A percentile compares a stretch with the other conserved stretches of the same genome.
These are phyloP conservation scores for Diaporthe helianthi DNA, from an alignment of 2,329 filamentous ascomycete species.

Conservation along the genomic window DNA sequence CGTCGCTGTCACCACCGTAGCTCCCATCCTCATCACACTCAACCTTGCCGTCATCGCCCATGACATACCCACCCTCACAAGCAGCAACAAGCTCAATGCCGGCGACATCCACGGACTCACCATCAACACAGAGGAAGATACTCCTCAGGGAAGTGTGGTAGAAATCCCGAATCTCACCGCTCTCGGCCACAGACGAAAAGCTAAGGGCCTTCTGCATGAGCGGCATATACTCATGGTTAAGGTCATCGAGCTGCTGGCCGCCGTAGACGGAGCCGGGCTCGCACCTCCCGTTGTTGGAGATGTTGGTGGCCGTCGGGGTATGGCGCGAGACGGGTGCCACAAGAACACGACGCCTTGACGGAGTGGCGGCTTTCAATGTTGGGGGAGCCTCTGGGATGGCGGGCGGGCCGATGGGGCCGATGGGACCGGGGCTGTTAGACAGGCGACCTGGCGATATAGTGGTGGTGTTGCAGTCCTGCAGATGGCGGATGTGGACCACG, in stretches of 20 bases:
- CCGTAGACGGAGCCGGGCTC: neutral
- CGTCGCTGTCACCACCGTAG: no score
- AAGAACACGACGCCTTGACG: neutral
- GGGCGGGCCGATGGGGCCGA: no score
- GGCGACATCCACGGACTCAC: neutral
- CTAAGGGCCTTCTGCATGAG: constrained; percentile 12
- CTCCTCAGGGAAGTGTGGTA: neutral
- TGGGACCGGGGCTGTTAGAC: neutral
- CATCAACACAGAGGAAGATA: neutral
- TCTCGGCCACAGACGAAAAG: neutral
- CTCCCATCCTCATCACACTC: neutral
- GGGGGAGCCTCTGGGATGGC: neutral
- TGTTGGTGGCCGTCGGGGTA: no score
- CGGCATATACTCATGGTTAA: neutral
- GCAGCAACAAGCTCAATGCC: neutral
- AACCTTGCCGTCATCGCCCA: neutral
- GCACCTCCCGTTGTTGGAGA: neutral
- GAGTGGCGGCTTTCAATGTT: neutral
- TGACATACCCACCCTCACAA: neutral
- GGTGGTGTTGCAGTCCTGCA: neutral
- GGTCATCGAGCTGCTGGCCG: neutral
- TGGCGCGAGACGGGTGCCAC: no score
- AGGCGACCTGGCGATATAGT: no score
- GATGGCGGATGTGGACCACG: neutral
- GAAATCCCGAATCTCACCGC: neutral